phyloP scores from a whole-genome alignment of 306 rosid genomes.

The Cicer yamashitae region DNA sequence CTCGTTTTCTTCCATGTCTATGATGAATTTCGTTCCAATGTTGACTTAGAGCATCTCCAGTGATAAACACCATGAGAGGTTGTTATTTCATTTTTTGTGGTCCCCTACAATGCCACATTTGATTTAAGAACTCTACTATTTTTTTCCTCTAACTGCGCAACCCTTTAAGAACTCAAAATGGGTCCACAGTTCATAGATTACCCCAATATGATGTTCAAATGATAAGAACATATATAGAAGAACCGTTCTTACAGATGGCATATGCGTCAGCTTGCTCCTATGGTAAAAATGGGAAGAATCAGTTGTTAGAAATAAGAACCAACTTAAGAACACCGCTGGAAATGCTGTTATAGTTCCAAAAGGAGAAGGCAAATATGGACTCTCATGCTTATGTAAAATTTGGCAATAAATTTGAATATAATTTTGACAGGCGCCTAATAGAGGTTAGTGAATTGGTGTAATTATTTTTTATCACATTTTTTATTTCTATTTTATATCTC shows the following conservation, averaged over 20 bases:
- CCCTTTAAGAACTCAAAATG: neutral
- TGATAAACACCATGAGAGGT: neutral
- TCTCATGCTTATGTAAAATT: constrained; percentile 12
- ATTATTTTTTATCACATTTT: neutral
- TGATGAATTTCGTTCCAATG: neutral
- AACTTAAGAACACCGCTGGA: neutral
- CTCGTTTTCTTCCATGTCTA: neutral
- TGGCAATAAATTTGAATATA: constrained; percentile 20
- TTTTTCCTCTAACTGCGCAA: neutral
- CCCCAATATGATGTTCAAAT: neutral
- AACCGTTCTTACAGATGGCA: neutral
- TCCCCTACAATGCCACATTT: neutral
- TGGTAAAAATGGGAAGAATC: neutral
- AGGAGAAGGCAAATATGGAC: neutral
- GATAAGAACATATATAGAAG: neutral
- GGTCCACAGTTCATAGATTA: neutral
- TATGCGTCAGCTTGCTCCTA: neutral
- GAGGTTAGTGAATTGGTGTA: constrained; percentile 24
- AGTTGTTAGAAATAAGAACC: neutral
- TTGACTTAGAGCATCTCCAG: constrained; percentile 1
- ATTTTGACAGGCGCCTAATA: constrained; percentile 2
- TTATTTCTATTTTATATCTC: constrained; percentile 26
- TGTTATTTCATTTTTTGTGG: neutral
- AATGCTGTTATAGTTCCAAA: neutral
- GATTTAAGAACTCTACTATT: neutral